phyloP scores from a whole-genome alignment of 208 protist genomes.

The Leishmania gerbilli region DNA sequence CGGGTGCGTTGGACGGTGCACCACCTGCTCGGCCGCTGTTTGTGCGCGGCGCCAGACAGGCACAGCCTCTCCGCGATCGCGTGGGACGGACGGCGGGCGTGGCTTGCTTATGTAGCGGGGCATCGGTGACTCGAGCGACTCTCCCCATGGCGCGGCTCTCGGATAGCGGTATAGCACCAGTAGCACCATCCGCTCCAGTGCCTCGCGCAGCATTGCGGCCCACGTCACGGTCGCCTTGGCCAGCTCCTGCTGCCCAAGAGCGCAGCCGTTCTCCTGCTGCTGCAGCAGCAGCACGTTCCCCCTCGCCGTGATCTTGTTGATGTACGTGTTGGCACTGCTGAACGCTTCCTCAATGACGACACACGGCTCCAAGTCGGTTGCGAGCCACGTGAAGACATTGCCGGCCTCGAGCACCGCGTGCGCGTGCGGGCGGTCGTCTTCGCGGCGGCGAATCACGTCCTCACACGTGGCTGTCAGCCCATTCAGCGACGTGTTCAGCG shows the following conservation, averaged over 20 bases:
- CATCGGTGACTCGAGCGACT: slow-evolving; percentile 11
- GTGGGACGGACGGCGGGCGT: neutral
- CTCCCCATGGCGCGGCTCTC: slow-evolving; percentile 31
- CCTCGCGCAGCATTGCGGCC: slow-evolving; percentile 33
- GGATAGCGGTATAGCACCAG: slow-evolving; percentile 43
- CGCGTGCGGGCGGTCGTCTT: slow-evolving; percentile 28
- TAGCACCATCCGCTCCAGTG: slow-evolving; percentile 32
- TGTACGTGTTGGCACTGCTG: slow-evolving; percentile 28
- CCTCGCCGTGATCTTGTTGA: slow-evolving; percentile 38
- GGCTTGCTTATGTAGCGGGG: neutral
- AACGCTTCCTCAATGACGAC: slow-evolving; percentile 32
- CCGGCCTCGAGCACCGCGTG: slow-evolving; percentile 37
- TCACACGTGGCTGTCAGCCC: slow-evolving; percentile 28
- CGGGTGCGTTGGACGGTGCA: neutral
- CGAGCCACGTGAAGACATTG: slow-evolving; percentile 47
- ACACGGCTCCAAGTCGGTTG: slow-evolving; percentile 15
- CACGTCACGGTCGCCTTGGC: slow-evolving; percentile 31
- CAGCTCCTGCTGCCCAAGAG: slow-evolving; percentile 4
- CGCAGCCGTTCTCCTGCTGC: slow-evolving; percentile 19
- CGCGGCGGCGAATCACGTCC: slow-evolving; percentile 17
- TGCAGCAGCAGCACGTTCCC: slow-evolving; percentile 21
- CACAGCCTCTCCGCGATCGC: too few species aligned
- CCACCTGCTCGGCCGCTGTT: neutral
- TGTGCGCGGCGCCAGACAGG: slow-evolving; percentile 1
- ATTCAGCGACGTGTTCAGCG: slow-evolving; percentile 36